Evolutionary conservation across 2,329 filamentous ascomycete genomes (phyloP).

Genomic region (Leptosphaerulina australis): DNA sequence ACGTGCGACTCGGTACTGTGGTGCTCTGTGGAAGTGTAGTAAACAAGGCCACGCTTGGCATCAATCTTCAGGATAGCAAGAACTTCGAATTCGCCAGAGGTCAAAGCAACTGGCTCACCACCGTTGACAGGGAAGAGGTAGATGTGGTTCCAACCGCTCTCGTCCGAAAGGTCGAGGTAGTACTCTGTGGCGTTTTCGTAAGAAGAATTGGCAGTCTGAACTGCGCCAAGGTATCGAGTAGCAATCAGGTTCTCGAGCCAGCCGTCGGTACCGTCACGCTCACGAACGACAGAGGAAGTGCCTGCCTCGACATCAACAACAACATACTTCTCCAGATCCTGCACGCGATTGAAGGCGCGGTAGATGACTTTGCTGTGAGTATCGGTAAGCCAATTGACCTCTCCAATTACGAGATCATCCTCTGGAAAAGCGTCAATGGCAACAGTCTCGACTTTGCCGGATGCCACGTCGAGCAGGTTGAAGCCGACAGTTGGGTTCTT

Average conservation of each 20-base stretch:
- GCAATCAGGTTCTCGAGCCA: constrained; percentile 67
- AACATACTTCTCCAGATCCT: constrained; percentile 68
- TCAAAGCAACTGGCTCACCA: constrained; percentile 63
- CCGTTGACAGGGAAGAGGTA: constrained; percentile 67
- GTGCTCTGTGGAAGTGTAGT: constrained; percentile 68
- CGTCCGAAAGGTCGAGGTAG: constrained; percentile 71
- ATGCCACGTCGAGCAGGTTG: constrained; percentile 62
- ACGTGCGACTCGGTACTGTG: constrained; percentile 72
- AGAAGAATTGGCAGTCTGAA: constrained; percentile 38
- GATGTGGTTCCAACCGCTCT: constrained; percentile 68
- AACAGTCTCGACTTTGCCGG: constrained; percentile 54
- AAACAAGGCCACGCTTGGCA: constrained; percentile 60
- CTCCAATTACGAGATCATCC: constrained; percentile 69
- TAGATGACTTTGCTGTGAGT: constrained; percentile 66
- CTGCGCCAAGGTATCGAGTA: constrained; percentile 61
- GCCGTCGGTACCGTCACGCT: constrained; percentile 64
- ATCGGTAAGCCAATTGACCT: constrained; percentile 71
- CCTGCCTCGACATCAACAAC: constrained; percentile 61
- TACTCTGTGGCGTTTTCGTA: constrained; percentile 54
- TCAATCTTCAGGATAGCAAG: constrained; percentile 65
- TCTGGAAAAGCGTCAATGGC: constrained; percentile 63
- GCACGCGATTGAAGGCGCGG: constrained; percentile 71
- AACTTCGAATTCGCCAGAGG: constrained; percentile 70
- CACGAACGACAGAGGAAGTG: constrained; percentile 57
- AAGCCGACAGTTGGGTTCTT: constrained; percentile 70